Evolutionary conservation across 257 asterid genomes (phyloP), one percentile per base, ranked within the genome.

Genomic region (Lithospermum erythrorhizon): DNA sequence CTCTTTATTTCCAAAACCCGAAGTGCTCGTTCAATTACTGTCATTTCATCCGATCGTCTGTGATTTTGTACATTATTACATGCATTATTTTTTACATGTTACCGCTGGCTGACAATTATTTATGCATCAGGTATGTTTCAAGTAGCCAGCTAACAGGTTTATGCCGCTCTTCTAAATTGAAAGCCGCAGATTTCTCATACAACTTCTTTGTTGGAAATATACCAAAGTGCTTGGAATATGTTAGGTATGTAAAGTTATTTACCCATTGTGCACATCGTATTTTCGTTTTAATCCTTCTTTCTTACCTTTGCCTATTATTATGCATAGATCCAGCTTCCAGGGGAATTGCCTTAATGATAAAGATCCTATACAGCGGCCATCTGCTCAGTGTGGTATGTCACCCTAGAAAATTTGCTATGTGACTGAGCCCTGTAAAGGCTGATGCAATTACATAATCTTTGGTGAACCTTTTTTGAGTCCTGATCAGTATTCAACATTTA

Each of bases 281-380:
- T 30, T 63, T 45, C 54, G 63, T 19, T 62, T 54, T 29, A 25
- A 27, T 14, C 59, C 30, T 27, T 10, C 27, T 21, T 48, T 54
- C 65, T 64, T 14, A 48, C 3, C 18, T 56, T 62, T 53, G 22
- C 11, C 58, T 51, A 20, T 61, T 15, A 66, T 41, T 19, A 19
- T 20, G 8, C 29, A 29, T 27, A 90, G 97, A 61, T 64, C 83
- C 48, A 85, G 91, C 69, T 90, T 90, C 65, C 89, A 73, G 67
- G 97, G 95, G 1, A 90, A 87, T 66, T 90, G 97, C 75, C 87
- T 90, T 63, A 80, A 79, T 55, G 79, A 73, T 29, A 72, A 77
- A 72, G 82, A 77, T 61, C 72, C 74, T 35, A 85, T 75, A 68
- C 97, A 85, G 67, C 94, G 96, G 2, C 15, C 96, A 49, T 59